phyloP scores from a whole-genome alignment of 1,284 basidiomycete genomes.

The Sanghuangporus weigelae region DNA sequence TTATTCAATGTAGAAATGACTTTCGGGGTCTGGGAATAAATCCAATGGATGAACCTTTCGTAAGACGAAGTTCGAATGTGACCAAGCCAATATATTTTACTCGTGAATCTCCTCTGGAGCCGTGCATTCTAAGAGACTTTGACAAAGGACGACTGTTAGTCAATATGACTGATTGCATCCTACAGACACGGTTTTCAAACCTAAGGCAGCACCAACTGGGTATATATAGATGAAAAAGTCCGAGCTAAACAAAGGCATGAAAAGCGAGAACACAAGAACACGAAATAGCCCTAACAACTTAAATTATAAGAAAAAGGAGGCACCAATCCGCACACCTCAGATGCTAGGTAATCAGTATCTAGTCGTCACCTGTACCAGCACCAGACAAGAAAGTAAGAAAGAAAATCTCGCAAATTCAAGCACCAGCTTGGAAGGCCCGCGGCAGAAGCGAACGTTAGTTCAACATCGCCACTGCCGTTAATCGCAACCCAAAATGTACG shows the following conservation, averaged over 20 bases:
- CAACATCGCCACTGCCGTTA: background rate
- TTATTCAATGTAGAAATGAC: background rate
- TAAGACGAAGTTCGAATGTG: no score
- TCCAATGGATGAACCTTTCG: no score
- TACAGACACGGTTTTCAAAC: background rate
- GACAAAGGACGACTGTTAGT: background rate
- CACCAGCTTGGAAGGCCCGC: conserved; percentile 1
- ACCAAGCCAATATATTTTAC: no score
- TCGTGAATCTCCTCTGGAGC: no score
- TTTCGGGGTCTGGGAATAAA: no score
- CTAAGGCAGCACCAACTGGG: background rate
- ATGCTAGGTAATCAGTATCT: background rate
- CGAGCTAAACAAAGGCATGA: background rate
- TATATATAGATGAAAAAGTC: background rate
- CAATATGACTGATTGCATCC: background rate
- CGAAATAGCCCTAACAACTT: background rate
- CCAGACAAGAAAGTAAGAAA: background rate
- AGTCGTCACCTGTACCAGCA: background rate
- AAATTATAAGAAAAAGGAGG: background rate
- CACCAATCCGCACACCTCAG: background rate
- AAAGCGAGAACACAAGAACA: background rate
- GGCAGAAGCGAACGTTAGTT: background rate
- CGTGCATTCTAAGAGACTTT: background rate
- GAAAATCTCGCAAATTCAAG: background rate
- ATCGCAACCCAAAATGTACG: background rate